These are phyloP conservation scores for Musa beccarii DNA, from an alignment of 176 grass and related monocot species.

Conservation along the genomic window DNA sequence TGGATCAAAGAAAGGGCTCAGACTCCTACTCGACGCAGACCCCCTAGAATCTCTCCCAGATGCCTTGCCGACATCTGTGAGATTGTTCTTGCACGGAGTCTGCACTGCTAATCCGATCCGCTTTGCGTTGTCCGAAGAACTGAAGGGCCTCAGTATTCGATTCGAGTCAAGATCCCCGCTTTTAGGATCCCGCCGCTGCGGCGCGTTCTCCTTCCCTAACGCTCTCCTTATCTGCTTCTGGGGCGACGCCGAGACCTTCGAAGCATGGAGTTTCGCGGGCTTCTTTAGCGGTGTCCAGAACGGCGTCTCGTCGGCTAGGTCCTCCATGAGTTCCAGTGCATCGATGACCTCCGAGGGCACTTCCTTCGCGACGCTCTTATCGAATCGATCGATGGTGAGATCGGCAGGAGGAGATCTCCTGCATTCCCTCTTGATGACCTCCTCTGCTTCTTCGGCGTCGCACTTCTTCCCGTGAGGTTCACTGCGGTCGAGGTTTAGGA, in stretches of 20 bases:
- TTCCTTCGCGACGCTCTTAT: background rate
- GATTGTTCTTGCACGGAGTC: conserved; percentile 24
- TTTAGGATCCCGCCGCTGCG: conserved; percentile 41
- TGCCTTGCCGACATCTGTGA: conserved; percentile 24
- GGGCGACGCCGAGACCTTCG: conserved; percentile 38
- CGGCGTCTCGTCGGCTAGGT: conserved; percentile 49
- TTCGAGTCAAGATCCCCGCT: conserved; percentile 33
- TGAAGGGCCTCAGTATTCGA: conserved; percentile 64
- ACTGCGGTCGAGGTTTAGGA: conserved; percentile 56
- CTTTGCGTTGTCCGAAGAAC: conserved; percentile 50
- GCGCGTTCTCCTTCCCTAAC: conserved; percentile 75
- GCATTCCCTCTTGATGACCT: conserved; percentile 9
- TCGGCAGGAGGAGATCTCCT: background rate
- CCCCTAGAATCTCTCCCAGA: conserved; percentile 2
- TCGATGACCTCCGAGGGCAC: conserved; percentile 71
- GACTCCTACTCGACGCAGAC: conserved; percentile 51
- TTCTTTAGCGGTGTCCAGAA: conserved; percentile 67
- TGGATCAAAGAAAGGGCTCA: conserved; percentile 90
- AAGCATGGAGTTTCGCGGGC: conserved; percentile 16
- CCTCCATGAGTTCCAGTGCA: conserved; percentile 87
- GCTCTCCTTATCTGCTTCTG: conserved; percentile 23
- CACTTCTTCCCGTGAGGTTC: conserved; percentile 9
- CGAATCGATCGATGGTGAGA: background rate
- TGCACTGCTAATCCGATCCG: background rate
- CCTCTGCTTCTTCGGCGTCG: conserved; percentile 34